A percentile compares a stretch with the other conserved stretches of the same genome.
Evolutionary conservation across 768 basidiomycete genomes (phyloP).

Genomic region (Rhizopogon vesiculosus): DNA sequence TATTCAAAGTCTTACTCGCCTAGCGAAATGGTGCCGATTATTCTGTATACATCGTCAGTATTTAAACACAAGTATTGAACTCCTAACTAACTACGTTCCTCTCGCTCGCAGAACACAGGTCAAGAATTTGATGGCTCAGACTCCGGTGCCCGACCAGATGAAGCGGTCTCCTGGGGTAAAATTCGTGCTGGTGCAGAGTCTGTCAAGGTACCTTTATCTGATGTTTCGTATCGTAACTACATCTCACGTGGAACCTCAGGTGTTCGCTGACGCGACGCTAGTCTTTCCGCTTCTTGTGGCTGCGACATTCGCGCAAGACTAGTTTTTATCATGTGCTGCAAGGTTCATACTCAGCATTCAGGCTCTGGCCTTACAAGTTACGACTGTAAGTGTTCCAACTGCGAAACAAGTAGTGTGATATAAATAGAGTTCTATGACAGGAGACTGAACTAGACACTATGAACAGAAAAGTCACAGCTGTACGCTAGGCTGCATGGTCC

Average conservation of each 20-base stretch:
- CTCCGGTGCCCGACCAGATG: slow-evolving; percentile 94
- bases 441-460: background rate
- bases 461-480: background rate
- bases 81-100: background rate
- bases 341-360: background rate
- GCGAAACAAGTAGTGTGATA: background rate
- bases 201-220: slow-evolving; percentile 55
- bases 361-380: too few species aligned
- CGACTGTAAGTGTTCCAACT: background rate
- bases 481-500: background rate
- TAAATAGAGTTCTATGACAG: slow-evolving; percentile 2
- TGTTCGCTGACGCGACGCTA: slow-evolving; percentile 95
- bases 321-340: background rate
- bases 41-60: slow-evolving; percentile 86
- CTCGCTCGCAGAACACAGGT: slow-evolving; percentile 76
- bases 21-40: slow-evolving; percentile 98
- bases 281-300: slow-evolving; percentile 95
- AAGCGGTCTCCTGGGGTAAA: slow-evolving; percentile 99
- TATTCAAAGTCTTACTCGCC: slow-evolving; percentile 2
- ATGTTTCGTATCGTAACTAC: background rate
- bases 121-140: slow-evolving; percentile 99
- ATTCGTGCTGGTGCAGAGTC: slow-evolving; percentile 82
- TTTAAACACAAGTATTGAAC: background rate
- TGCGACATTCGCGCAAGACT: slow-evolving; percentile 76
- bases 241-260: slow-evolving; percentile 29